Evolutionary conservation across 352 stramenopile species (phyloP), one percentile per base, ranked within the genome.

Genomic region (Pythium rishiriense): DNA sequence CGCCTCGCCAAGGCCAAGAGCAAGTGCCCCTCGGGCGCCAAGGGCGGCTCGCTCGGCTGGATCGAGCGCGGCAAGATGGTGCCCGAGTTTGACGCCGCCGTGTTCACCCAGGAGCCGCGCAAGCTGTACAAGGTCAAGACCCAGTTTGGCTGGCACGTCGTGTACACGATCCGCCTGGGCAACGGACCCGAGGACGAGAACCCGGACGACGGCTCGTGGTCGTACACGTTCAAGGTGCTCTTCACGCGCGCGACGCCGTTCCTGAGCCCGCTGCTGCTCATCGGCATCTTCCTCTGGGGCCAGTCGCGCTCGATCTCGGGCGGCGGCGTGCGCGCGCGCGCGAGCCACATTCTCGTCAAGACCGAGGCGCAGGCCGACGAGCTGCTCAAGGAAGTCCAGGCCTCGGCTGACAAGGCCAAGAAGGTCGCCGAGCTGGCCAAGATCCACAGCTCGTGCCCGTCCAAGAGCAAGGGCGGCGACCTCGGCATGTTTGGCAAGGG

Each of bases 301-400:
- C 43, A 61, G 60, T 43, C 26, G 24, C 47, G 22, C 33, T 33
- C 66, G 49, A 73, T 58, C 57, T 66, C 64, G 55, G 25, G 54
- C 29, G 33, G 37, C 41, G 66, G 66, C 26, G 24, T 43, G 33
- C 73, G 80, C 45, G 81, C 82, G 41, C 81, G 87, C 56, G 85
- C 85, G 33, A 93, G 85, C 70, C 85, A 94, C 68, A 91, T 94
- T 60, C 78, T 94, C 52, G 83, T 94, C 48, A 77, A 88, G 62
- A 78, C 78, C 47, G 85, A 94, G 57, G 66, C 60, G 6, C 72
- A 91, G 47, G 83, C 77, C 14, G 83, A 94, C 52, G 74, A 68
- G 6, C 58, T 92, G 25, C 72, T 84, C 51, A 68, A 74, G 56
- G 60, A 93, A 68, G 69, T 94, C 49, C 42, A 54, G 35, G 70